A percentile compares a stretch with the other conserved stretches of the same genome.
Conservation (phyloP, 495 filamentous ascomycete genomes). For the Podospora anserina region DNA sequence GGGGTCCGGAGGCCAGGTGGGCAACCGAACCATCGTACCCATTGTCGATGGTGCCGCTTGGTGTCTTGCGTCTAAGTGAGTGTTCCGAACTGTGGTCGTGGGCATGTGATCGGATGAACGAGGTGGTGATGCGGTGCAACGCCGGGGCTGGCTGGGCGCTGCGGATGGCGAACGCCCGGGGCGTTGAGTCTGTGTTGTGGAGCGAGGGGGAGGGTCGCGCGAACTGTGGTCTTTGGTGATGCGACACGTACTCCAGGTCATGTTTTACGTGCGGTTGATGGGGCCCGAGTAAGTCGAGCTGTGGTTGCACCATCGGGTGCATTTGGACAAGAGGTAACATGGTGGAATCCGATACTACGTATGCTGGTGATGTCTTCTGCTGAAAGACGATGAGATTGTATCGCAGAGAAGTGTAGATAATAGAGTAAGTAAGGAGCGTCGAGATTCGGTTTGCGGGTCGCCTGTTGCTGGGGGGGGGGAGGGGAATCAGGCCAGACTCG, state of each 20-base stretch:
- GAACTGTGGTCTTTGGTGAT: constrained; percentile 24
- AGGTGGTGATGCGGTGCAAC: constrained; percentile 32
- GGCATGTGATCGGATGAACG: constrained; percentile 35
- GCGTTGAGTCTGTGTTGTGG: constrained; percentile 27
- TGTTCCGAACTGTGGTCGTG: constrained; percentile 58
- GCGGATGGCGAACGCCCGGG: constrained; percentile 40
- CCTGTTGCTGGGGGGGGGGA: not conserved
- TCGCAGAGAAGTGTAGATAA: not conserved
- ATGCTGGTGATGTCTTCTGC: not conserved
- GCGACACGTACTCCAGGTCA: constrained; percentile 30
- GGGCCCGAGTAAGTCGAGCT: constrained; percentile 35
- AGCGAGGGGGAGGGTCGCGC: constrained; percentile 19
- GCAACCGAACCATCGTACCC: constrained; percentile 87
- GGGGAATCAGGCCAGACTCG: constrained; percentile 21
- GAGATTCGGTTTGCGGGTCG: constrained; percentile 6
- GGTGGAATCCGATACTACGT: constrained; percentile 15
- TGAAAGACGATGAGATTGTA: constrained; percentile 15
- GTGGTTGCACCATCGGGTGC: constrained; percentile 49
- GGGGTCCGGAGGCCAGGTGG: constrained; percentile 72
- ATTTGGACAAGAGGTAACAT: constrained; percentile 48
- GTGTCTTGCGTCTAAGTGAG: constrained; percentile 87
- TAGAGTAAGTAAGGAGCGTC: constrained; percentile 18
- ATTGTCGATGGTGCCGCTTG: constrained; percentile 86
- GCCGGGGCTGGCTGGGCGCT: constrained; percentile 35
- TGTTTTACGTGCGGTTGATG: constrained; percentile 31